Evolutionary conservation across 331 rosid species (phyloP), one percentile per base, ranked within the genome.

Genomic region (Acacia concinna): DNA sequence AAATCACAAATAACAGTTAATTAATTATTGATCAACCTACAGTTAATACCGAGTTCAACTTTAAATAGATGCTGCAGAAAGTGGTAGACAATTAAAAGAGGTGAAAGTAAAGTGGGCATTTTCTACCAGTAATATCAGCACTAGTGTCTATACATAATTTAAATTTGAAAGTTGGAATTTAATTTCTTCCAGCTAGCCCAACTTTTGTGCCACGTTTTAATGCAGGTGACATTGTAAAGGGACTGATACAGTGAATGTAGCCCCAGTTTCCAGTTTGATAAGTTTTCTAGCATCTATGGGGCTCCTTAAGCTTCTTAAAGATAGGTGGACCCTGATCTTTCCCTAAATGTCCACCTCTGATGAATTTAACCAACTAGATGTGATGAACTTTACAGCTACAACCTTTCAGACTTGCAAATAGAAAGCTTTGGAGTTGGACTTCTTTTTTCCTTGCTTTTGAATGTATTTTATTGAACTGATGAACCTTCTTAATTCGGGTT

Each of bases 151-250:
- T 59, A 14, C 52, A 27, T 59, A 51, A 10, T 12, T 10, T 40
- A 51, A 20, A 1, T 21, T 38, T 35, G 44, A 71, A 70, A 84
- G 79, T 76, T 5, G 32, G 40, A 79, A 76, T 82, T 85, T 83
- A 76, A 72, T 82, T 85, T 83, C 49, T 78, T 85, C 73, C n/a
- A 27, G 43, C 44, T 68, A 79, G 63, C 78, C 59, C 62, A 79
- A 73, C 56, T 56, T 74, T 74, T 67, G 69, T 79, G 52, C 57
- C 79, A 51, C 38, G 69, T 63, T 80, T 34, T 68, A 64, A 72
- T 83, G 82, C 80, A 80, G 70, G 79, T 54, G 74, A 87, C 78
- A 60, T 85, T 75, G 18, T 77, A 73, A 83, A 37, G 68, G 66
- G 71, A 73, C 68, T 68, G 8, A 54, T 44, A 75, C 40, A 31